phyloP scores from a whole-genome alignment of 768 basidiomycete genomes.

The Saitozyma sp. region DNA sequence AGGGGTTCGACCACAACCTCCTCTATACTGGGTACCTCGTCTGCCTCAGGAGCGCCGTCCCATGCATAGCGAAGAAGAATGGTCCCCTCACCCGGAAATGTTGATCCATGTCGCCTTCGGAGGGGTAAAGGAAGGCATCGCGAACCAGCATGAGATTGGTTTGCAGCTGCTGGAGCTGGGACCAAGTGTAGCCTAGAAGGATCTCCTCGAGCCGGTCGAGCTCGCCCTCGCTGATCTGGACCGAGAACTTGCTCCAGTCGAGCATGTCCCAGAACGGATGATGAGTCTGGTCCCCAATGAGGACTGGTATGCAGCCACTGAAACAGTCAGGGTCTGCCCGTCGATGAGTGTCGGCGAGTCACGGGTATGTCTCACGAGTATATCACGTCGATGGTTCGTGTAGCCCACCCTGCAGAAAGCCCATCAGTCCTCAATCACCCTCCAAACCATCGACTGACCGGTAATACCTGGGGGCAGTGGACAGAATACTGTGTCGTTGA shows the following conservation, averaged over 20 bases:
- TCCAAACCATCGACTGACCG: no score
- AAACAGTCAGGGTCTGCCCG: background rate
- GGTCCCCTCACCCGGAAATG: conserved; percentile 46
- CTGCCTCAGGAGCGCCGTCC: conserved; percentile 36
- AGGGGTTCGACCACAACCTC: no score
- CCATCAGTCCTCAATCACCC: no score
- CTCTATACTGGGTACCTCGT: background rate
- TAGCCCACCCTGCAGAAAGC: conserved; percentile 52
- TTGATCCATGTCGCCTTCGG: conserved; percentile 34
- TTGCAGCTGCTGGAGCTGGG: conserved; percentile 44
- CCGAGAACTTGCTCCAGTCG: conserved; percentile 51
- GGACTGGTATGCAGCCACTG: conserved; percentile 53
- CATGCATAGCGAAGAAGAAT: conserved; percentile 49
- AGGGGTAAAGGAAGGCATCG: conserved; percentile 51
- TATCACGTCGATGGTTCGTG: conserved; percentile 50
- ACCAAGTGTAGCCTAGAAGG: conserved; percentile 37
- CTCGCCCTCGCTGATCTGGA: conserved; percentile 45
- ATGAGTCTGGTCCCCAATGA: conserved; percentile 50
- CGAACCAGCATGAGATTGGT: conserved; percentile 51
- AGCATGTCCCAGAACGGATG: conserved; percentile 53
- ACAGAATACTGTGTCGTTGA: conserved; percentile 38
- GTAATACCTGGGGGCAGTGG: conserved; percentile 35
- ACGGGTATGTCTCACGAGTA: conserved; percentile 49
- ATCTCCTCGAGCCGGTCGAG: conserved; percentile 50
- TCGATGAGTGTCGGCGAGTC: no score